Evolutionary conservation across 176 grass and related monocot species (phyloP).

Genomic region (Zoysia pacifica): DNA sequence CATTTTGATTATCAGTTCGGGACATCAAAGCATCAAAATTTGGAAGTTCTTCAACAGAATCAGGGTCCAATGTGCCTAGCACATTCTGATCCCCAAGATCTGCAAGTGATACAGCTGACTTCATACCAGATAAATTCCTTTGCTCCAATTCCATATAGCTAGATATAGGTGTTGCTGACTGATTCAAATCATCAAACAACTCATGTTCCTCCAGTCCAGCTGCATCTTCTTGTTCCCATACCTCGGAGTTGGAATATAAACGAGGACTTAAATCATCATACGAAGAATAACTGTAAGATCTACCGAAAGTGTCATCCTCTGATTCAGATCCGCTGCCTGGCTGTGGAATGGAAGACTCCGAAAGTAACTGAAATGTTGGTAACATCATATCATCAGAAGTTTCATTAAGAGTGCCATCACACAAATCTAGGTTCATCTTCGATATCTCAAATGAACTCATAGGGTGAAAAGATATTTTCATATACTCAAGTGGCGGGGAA

Average conservation of each 20-base stretch:
- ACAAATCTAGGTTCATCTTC: conserved; percentile 68
- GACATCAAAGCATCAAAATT: conserved; percentile 56
- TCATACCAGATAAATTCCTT: conserved; percentile 53
- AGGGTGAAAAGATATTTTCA: conserved; percentile 95
- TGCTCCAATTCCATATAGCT: conserved; percentile 65
- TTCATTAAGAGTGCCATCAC: conserved; percentile 51
- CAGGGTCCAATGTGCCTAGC: conserved; percentile 35
- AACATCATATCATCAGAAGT: conserved; percentile 67
- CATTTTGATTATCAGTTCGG: conserved; percentile 40
- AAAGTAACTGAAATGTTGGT: conserved; percentile 81
- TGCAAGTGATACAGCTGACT: conserved; percentile 44
- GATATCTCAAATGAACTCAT: conserved; percentile 64
- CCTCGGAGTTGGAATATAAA: conserved; percentile 87
- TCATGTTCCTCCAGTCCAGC: conserved; percentile 48
- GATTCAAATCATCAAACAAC: conserved; percentile 40
- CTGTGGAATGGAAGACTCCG: conserved; percentile 44
- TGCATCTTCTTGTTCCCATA: conserved; percentile 83
- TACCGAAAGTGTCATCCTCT: conserved; percentile 97
- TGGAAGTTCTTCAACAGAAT: conserved; percentile 55
- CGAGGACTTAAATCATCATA: conserved; percentile 77
- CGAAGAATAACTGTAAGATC: conserved; percentile 91
- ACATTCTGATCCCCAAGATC: conserved; percentile 43
- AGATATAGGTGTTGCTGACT: conserved; percentile 45
- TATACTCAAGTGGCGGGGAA: conserved; percentile 89
- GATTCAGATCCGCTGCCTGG: conserved; percentile 76